Evolutionary conservation across 768 basidiomycete species (phyloP).

Genomic region (Mycena sanguinolenta): DNA sequence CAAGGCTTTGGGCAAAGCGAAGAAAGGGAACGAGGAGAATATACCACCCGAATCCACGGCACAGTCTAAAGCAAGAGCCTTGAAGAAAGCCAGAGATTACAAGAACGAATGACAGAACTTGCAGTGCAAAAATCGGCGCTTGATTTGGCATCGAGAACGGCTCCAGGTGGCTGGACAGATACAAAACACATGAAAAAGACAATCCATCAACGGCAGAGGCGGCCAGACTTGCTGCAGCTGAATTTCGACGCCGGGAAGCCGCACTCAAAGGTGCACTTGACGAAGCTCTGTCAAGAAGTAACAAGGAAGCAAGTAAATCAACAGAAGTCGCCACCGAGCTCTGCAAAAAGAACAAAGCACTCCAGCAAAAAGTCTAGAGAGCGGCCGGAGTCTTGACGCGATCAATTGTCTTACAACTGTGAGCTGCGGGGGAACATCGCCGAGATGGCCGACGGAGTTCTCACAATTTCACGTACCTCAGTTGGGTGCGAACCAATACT

Average conservation of each 20-base stretch:
- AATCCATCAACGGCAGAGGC: background rate
- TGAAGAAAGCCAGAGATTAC: background rate
- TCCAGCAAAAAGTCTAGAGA: background rate
- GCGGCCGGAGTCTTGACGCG: background rate
- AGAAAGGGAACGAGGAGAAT: background rate
- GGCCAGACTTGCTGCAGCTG: background rate
- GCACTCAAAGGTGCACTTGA: background rate
- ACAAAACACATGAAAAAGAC: background rate
- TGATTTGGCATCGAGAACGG: background rate
- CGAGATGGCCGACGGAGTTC: too few relatives aligned
- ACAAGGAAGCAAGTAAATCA: background rate
- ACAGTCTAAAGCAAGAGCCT: background rate
- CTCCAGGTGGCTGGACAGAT: background rate
- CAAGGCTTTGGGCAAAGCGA: background rate
- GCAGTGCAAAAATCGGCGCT: background rate
- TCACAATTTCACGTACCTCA: too few relatives aligned
- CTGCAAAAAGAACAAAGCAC: slow-evolving; percentile 5
- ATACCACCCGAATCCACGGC: background rate
- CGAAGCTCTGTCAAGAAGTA: background rate
- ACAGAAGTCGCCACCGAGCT: background rate
- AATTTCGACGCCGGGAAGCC: background rate
- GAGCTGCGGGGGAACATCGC: too few relatives aligned
- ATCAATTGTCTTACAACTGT: background rate
- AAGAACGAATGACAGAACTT: background rate
- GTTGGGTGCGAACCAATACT: too few relatives aligned